Evolutionary conservation across 2,329 filamentous ascomycete species (phyloP), one percentile per base, ranked within the genome.

Genomic region (Fusarium pilosicola): DNA sequence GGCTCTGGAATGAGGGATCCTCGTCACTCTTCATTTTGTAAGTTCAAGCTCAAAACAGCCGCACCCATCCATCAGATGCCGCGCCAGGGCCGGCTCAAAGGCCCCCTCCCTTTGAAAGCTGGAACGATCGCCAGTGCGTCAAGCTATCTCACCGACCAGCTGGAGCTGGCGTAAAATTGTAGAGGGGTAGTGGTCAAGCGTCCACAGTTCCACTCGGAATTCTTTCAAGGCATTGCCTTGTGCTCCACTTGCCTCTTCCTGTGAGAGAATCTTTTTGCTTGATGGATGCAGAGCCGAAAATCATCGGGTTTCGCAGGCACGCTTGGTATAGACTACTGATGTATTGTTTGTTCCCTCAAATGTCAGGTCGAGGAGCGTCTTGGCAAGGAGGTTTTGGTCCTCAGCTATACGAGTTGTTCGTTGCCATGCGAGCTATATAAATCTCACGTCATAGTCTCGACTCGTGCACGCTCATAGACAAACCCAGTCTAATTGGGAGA

Each of bases 71-170:
- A 52, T 59, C 42, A 66, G 56, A 65, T 62, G 56, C 71, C 57
- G 63, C 63, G 68, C 71, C 71, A 62, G 65, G 69, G 65, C 66
- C 69, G 63, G 66, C 65, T 64, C 56, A 30, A 65, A 63, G 41
- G 66, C 64, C 57, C 57, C 73, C 69, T 72, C 72, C 68, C 72
- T 74, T 68, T 41, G 59, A 66, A 51, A 52, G 68, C 64, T 65
- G 58, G 49, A 73, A 39, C 61, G 76, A 77, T 77, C 68, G 73
- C 65, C 67, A 66, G 57, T 65, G 62, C 75, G 66, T 73, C 74
- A 51, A 59, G 70, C 65, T 75, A 77, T 77, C 76, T 74, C 76
- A 77, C 72, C 75, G 62, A 74, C 62, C 49, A 57, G 62, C 65
- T 76, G 75, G 69, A 75, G 67, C 54, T 57, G 68, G 62, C 44